These are phyloP conservation scores for Eimeria acervulina DNA, from an alignment of 169 alveolate genomes.

Conservation along the genomic window DNA sequence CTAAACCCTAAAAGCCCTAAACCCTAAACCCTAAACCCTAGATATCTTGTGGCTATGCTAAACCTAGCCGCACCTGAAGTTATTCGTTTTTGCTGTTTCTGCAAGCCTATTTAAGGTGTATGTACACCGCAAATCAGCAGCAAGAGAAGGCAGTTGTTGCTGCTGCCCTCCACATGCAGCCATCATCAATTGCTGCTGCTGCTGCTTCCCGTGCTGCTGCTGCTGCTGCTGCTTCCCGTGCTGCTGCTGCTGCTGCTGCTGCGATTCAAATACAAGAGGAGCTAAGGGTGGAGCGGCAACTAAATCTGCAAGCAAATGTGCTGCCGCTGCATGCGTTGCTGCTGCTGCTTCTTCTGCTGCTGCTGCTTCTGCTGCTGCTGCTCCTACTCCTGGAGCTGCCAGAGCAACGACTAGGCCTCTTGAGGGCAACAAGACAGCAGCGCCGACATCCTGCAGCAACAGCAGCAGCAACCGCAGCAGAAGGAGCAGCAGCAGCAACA, in stretches of 20 bases:
- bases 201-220: slow-evolving; percentile 44
- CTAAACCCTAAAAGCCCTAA: slow-evolving; percentile 55
- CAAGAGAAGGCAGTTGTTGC: slow-evolving; percentile 50
- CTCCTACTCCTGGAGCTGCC: slow-evolving; percentile 26
- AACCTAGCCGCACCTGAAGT: slow-evolving; percentile 8
- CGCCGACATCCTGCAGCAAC: slow-evolving; percentile 46
- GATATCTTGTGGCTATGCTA: not conserved
- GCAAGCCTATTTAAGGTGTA: slow-evolving; percentile 11
- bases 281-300: slow-evolving; percentile 19
- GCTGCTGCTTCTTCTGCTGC: slow-evolving; percentile 31
- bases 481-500: not conserved
- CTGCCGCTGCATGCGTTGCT: not conserved
- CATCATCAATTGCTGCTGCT: slow-evolving; percentile 27
- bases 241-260: slow-evolving; percentile 29
- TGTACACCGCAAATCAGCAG: slow-evolving; percentile 49
- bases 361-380: slow-evolving; percentile 58
- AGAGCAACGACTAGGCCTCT: slow-evolving; percentile 12
- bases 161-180: slow-evolving; percentile 32
- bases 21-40: slow-evolving; percentile 24
- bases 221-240: not conserved
- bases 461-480: slow-evolving; percentile 30
- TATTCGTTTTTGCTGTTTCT: not conserved
- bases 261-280: slow-evolving; percentile 7
- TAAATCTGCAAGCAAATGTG: not conserved
- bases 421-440: slow-evolving; percentile 7